phyloP scores from a whole-genome alignment of 129 eudicot species.

The Deinandra increscens region DNA sequence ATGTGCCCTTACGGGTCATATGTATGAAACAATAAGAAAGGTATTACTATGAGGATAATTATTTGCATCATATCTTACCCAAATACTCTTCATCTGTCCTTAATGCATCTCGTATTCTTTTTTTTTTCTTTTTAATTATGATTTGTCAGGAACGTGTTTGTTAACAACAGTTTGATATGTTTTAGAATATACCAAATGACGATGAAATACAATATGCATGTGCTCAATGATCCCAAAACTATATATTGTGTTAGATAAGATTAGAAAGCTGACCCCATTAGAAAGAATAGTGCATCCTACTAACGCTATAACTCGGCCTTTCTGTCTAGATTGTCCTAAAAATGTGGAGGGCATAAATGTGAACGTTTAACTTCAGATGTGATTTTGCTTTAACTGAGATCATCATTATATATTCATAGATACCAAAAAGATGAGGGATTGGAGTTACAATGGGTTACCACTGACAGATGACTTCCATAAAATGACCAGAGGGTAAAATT shows the following conservation, averaged over 20 bases:
- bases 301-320: slow-evolving; percentile 10
- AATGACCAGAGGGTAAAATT: background rate
- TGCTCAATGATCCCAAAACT: slow-evolving; percentile 1
- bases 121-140: background rate
- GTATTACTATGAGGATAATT: background rate
- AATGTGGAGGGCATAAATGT: slow-evolving; percentile 10
- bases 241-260: slow-evolving; percentile 9
- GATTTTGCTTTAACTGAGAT: slow-evolving; percentile 9
- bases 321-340: slow-evolving; percentile 27
- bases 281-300: slow-evolving; percentile 12
- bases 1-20: slow-evolving; percentile 16
- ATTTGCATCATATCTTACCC: slow-evolving; percentile 1
- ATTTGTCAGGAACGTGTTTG: slow-evolving; percentile 17
- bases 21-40: slow-evolving; percentile 21
- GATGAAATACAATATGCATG: slow-evolving; percentile 10
- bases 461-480: background rate
- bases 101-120: background rate
- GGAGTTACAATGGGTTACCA: background rate
- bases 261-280: slow-evolving; percentile 10
- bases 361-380: slow-evolving; percentile 13
- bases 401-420: background rate
- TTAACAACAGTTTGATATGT: background rate
- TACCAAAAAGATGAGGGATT: slow-evolving; percentile 3
- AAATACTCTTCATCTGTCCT: slow-evolving; percentile 14
- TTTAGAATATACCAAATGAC: slow-evolving; percentile 18